phyloP scores from a whole-genome alignment of 371 early-diverging fungal genomes.

The Mortierella sp. region DNA sequence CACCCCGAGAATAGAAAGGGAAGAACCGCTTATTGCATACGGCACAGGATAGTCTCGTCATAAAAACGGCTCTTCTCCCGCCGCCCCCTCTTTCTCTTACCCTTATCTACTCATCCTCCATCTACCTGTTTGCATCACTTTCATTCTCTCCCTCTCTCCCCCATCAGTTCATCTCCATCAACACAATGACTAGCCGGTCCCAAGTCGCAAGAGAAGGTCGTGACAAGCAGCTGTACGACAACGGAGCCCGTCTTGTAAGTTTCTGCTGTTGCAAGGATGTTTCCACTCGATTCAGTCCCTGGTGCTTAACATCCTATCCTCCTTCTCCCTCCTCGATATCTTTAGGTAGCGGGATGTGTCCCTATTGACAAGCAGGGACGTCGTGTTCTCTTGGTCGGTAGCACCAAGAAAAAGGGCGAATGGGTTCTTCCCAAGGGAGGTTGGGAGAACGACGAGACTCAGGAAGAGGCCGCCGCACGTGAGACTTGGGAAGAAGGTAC shows the following conservation, averaged over 20 bases:
- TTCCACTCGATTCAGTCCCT: neutral
- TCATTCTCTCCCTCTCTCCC: neutral
- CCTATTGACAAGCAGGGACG: slow-evolving; percentile 63
- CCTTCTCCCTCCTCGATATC: neutral
- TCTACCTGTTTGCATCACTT: no score
- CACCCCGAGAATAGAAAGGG: no score
- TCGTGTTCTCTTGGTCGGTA: slow-evolving; percentile 64
- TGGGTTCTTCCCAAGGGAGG: slow-evolving; percentile 78
- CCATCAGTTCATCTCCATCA: neutral
- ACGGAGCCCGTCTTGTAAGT: slow-evolving; percentile 46
- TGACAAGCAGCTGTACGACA: slow-evolving; percentile 40
- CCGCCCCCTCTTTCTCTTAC: neutral
- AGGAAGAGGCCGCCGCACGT: slow-evolving; percentile 65
- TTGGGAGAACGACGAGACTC: slow-evolving; percentile 74
- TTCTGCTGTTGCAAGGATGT: neutral
- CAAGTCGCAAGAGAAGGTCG: slow-evolving; percentile 43
- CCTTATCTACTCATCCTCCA: neutral
- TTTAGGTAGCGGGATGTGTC: slow-evolving; percentile 68
- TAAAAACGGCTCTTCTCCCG: no score
- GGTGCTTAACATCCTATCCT: no score
- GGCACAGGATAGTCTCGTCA: no score
- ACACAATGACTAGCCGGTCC: slow-evolving; percentile 5
- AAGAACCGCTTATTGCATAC: no score
- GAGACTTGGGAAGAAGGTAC: slow-evolving; percentile 76
- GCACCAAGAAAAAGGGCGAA: slow-evolving; percentile 63